A percentile compares a stretch with the other conserved stretches of the same genome.
phyloP scores from a whole-genome alignment of 805 yeast genomes.

The Starmerella stellata region DNA sequence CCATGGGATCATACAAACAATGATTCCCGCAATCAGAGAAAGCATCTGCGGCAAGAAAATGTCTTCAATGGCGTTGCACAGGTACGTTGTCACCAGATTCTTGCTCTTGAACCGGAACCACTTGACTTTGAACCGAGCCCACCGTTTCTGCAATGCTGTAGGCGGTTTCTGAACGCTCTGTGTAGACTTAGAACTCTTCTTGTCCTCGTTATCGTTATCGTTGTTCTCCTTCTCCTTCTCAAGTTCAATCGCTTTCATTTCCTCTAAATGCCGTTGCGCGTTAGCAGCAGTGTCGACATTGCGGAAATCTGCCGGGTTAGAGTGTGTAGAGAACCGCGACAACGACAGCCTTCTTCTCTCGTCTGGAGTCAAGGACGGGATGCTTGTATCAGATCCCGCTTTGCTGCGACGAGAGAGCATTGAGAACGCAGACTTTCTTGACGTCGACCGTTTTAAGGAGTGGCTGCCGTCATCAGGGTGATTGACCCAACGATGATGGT shows the following conservation, averaged over 20 bases:
- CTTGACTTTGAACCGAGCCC: slow-evolving; percentile 15
- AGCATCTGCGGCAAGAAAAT: slow-evolving; percentile 50
- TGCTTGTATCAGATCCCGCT: neutral
- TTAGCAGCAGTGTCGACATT: neutral
- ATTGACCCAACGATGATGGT: neutral
- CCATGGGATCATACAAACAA: slow-evolving; percentile 76
- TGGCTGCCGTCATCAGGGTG: neutral
- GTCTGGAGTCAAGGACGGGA: neutral
- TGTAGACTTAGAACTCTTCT: slow-evolving; percentile 1
- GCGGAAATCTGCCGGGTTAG: neutral
- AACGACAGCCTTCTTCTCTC: neutral
- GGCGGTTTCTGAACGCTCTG: neutral
- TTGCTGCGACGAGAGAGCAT: neutral
- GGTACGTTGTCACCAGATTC: slow-evolving; percentile 7
- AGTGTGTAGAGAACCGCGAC: neutral
- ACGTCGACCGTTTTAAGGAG: neutral
- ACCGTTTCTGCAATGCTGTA: neutral
- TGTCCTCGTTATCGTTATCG: slow-evolving; percentile 3
- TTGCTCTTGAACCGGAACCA: slow-evolving; percentile 12
- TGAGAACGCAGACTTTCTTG: neutral
- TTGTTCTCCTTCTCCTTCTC: slow-evolving; percentile 1
- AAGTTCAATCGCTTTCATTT: no score
- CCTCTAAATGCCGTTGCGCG: neutral
- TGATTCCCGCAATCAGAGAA: slow-evolving; percentile 45
- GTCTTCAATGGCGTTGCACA: slow-evolving; percentile 29